Evolutionary conservation across 371 early-diverging fungal species (phyloP).

Genomic region (Mortierella sp.): DNA sequence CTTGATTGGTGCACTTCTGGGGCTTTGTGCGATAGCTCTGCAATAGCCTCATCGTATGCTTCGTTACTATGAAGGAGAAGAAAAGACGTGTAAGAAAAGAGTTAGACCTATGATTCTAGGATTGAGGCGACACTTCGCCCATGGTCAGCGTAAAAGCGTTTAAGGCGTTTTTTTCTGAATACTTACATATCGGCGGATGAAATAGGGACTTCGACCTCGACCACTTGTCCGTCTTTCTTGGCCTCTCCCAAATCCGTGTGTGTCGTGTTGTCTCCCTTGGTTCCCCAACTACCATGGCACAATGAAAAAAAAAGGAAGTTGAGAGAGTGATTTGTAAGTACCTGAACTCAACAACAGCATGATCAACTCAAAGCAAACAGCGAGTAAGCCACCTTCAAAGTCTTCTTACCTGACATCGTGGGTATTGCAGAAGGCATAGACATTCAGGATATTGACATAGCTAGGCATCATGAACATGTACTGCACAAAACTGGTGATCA

Average conservation of each 20-base stretch:
- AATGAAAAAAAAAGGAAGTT: background rate
- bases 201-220: conserved; percentile 78
- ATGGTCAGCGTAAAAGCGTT: background rate
- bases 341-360: too few species aligned
- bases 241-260: conserved; percentile 60
- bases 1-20: conserved; percentile 70
- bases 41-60: conserved; percentile 79
- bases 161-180: background rate
- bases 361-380: too few species aligned
- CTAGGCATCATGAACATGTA: conserved; percentile 89
- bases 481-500: conserved; percentile 90
- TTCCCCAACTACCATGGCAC: conserved; percentile 83
- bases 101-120: background rate
- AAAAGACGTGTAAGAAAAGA: background rate
- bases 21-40: conserved; percentile 63
- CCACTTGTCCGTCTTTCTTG: conserved; percentile 67
- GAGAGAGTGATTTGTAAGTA: background rate
- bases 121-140: background rate
- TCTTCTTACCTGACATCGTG: conserved; percentile 82
- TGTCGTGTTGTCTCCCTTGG: conserved; percentile 83
- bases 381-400: too few species aligned
- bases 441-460: conserved; percentile 90
- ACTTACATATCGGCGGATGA: conserved; percentile 71
- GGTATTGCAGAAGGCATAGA: conserved; percentile 91
- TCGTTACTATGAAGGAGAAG: conserved; percentile 58